These are phyloP conservation scores for Solanum ahanhuiri DNA, from an alignment of 257 asterid genomes.

Conservation along the genomic window DNA sequence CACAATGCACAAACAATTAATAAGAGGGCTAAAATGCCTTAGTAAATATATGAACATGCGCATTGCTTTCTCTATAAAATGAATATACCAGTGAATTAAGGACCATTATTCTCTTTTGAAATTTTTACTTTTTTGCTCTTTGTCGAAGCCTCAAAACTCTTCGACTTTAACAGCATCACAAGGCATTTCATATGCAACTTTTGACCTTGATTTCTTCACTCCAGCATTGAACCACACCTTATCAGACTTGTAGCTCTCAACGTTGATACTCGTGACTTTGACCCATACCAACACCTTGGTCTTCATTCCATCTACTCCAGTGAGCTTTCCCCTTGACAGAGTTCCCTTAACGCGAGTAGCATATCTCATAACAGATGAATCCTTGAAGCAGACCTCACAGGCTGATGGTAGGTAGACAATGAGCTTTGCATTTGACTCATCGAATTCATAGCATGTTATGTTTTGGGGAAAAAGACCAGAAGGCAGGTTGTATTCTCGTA, in stretches of 20 bases:
- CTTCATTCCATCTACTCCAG: constrained; percentile 80
- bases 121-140: not conserved
- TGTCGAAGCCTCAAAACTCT: constrained; percentile 32
- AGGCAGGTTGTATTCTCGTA: constrained; percentile 77
- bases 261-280: constrained; percentile 45
- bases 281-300: constrained; percentile 92
- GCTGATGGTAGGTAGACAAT: constrained; percentile 59
- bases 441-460: constrained; percentile 73
- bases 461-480: constrained; percentile 83
- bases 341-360: constrained; percentile 70
- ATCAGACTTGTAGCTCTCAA: constrained; percentile 74
- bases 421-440: constrained; percentile 52
- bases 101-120: not conserved
- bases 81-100: not conserved
- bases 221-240: constrained; percentile 90
- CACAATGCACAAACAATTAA: not conserved
- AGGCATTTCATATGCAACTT: constrained; percentile 67
- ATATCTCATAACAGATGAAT: constrained; percentile 59
- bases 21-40: not conserved
- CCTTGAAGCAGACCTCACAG: constrained; percentile 81
- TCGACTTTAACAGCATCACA: constrained; percentile 49
- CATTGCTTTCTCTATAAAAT: not conserved
- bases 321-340: constrained; percentile 72
- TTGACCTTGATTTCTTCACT: constrained; percentile 75
- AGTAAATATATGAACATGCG: not conserved